phyloP scores from a whole-genome alignment of 1,284 basidiomycete genomes.

The Lignosus rhinocerotis region DNA sequence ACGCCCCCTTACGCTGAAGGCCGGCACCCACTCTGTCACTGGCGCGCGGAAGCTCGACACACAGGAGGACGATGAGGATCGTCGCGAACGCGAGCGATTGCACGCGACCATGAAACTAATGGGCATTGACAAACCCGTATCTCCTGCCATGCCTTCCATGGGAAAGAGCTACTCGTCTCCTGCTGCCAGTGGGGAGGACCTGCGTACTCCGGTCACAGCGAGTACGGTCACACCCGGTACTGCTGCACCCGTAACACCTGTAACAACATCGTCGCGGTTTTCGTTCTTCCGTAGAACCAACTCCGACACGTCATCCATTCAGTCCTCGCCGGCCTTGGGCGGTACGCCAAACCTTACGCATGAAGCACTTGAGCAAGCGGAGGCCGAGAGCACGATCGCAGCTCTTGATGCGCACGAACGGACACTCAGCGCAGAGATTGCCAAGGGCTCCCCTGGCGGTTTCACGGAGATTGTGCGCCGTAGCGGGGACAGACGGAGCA shows the following conservation, averaged over 20 bases:
- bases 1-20: conserved; percentile 72
- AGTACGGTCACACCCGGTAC: conserved; percentile 33
- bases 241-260: conserved; percentile 26
- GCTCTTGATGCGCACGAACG: conserved; percentile 76
- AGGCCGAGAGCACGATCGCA: conserved; percentile 72
- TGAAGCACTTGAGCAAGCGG: conserved; percentile 73
- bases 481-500: conserved; percentile 49
- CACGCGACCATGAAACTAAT: conserved; percentile 89
- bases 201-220: conserved; percentile 31
- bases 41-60: conserved; percentile 76
- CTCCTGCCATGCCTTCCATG: conserved; percentile 37
- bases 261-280: conserved; percentile 49
- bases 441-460: conserved; percentile 68
- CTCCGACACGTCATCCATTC: conserved; percentile 49
- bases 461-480: conserved; percentile 73
- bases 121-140: conserved; percentile 74
- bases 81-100: conserved; percentile 79
- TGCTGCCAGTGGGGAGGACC: conserved; percentile 24
- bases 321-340: conserved; percentile 43
- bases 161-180: conserved; percentile 47
- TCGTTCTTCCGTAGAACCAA: conserved; percentile 66
- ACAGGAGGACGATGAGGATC: conserved; percentile 87
- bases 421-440: conserved; percentile 69
- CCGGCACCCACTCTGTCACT: conserved; percentile 54
- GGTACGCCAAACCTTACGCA: conserved; percentile 57